A percentile compares a stretch with the other conserved stretches of the same genome.
Evolutionary conservation across 2,329 filamentous ascomycete genomes (phyloP).

Genomic region (Colletotrichum cereale): DNA sequence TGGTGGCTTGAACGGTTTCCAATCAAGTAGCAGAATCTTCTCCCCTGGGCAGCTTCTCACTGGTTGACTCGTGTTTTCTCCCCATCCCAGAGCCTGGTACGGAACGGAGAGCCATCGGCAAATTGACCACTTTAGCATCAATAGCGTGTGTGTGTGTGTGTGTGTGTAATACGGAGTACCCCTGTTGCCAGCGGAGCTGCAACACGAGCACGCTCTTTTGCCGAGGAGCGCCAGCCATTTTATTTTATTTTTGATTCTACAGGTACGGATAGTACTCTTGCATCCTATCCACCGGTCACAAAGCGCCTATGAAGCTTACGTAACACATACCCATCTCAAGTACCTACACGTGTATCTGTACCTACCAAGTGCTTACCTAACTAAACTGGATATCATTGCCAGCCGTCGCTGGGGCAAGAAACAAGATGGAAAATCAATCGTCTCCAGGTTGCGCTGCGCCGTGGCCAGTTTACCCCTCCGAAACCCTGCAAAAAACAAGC

Average conservation of each 20-base stretch:
- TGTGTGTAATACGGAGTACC: not conserved
- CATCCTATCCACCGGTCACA: no score
- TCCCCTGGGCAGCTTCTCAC: not conserved
- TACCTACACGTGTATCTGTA: not conserved
- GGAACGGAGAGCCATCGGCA: slow-evolving; percentile 42
- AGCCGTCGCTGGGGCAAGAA: not conserved
- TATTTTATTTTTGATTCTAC: no score
- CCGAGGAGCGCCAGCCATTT: not conserved
- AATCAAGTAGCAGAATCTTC: slow-evolving; percentile 7
- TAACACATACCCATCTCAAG: not conserved
- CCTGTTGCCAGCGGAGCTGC: not conserved
- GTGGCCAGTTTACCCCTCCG: not conserved
- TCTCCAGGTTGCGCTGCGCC: not conserved
- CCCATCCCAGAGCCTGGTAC: no score
- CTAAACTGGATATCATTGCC: not conserved
- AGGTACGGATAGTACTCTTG: no score
- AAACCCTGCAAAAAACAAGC: slow-evolving; percentile 14
- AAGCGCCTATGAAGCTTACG: no score
- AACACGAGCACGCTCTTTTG: slow-evolving; percentile 17
- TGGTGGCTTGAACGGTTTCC: slow-evolving; percentile 6
- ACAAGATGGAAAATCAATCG: not conserved
- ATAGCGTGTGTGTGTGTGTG: not conserved
- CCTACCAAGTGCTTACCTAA: no score
- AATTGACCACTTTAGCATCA: slow-evolving; percentile 43
- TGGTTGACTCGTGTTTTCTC: slow-evolving; percentile 18